phyloP scores from a whole-genome alignment of 768 basidiomycete species.

The Cystobasidium onofrii region DNA sequence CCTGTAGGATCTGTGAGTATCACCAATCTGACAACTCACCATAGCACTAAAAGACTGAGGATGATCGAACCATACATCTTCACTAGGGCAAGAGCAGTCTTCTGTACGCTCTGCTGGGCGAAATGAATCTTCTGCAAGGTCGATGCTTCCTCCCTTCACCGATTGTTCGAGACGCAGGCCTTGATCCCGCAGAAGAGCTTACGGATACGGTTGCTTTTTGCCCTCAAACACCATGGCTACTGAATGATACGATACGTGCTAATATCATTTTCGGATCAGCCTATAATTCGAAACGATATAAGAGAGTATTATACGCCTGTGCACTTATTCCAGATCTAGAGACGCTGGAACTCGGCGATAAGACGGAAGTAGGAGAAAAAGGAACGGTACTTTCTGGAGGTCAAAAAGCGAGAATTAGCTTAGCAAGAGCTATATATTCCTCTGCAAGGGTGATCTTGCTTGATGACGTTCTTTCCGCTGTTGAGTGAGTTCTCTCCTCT shows the following conservation, averaged over 20 bases:
- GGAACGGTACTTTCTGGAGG: slow-evolving; percentile 33
- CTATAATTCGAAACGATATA: slow-evolving; percentile 59
- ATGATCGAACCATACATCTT: no score
- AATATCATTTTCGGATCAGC: slow-evolving; percentile 68
- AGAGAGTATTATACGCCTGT: slow-evolving; percentile 64
- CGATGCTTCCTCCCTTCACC: slow-evolving; percentile 31
- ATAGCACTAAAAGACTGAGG: no score
- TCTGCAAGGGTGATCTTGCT: slow-evolving; percentile 53
- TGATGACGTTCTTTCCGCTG: slow-evolving; percentile 40
- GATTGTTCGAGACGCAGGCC: slow-evolving; percentile 17
- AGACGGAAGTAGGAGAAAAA: slow-evolving; percentile 51
- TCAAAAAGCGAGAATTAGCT: slow-evolving; percentile 49
- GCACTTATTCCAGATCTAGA: slow-evolving; percentile 63
- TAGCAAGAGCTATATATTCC: slow-evolving; percentile 89
- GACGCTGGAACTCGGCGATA: slow-evolving; percentile 65
- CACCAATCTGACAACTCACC: no score
- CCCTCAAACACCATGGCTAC: slow-evolving; percentile 61
- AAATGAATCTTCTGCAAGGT: slow-evolving; percentile 39
- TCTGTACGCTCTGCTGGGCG: slow-evolving; percentile 39
- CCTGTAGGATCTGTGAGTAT: slow-evolving; percentile 34
- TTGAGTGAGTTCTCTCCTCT: slow-evolving; percentile 51
- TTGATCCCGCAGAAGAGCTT: slow-evolving; percentile 49
- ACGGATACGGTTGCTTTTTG: slow-evolving; percentile 62
- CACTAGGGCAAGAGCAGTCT: slow-evolving; percentile 37
- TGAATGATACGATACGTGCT: slow-evolving; percentile 70